phyloP scores from a whole-genome alignment of 257 asterid genomes.

The Parsonsia alboflavescens region DNA sequence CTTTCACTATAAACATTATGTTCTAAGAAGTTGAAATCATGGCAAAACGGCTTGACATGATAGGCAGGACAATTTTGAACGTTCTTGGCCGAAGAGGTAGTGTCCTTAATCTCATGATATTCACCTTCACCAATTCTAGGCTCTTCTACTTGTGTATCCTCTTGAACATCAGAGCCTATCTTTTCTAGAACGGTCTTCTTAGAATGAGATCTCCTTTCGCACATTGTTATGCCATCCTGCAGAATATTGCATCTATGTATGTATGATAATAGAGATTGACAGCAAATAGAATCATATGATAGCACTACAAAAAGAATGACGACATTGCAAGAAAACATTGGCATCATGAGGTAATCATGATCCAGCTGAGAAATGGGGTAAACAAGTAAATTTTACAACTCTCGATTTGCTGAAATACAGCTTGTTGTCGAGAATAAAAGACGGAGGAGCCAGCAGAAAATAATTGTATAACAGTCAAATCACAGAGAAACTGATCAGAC shows the following conservation, averaged over 20 bases:
- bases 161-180: neutral
- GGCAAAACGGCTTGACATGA: neutral
- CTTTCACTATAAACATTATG: neutral
- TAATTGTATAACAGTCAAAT: neutral
- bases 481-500: conserved; percentile 28
- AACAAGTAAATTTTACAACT: neutral
- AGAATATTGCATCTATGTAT: neutral
- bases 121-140: conserved; percentile 1
- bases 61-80: neutral
- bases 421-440: neutral
- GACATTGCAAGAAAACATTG: neutral
- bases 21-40: neutral
- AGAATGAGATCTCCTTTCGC: neutral
- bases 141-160: neutral
- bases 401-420: conserved; percentile 4
- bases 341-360: neutral
- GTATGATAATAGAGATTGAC: neutral
- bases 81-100: neutral
- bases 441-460: neutral
- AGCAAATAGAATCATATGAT: neutral
- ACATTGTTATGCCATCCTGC: conserved; percentile 19
- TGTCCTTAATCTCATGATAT: neutral
- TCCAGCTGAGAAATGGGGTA: neutral
- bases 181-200: conserved; percentile 4
- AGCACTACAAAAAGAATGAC: neutral